Evolutionary conservation across 306 rosid genomes (phyloP), one percentile per base, ranked within the genome.

Genomic region (Cicer pinnatifidum): DNA sequence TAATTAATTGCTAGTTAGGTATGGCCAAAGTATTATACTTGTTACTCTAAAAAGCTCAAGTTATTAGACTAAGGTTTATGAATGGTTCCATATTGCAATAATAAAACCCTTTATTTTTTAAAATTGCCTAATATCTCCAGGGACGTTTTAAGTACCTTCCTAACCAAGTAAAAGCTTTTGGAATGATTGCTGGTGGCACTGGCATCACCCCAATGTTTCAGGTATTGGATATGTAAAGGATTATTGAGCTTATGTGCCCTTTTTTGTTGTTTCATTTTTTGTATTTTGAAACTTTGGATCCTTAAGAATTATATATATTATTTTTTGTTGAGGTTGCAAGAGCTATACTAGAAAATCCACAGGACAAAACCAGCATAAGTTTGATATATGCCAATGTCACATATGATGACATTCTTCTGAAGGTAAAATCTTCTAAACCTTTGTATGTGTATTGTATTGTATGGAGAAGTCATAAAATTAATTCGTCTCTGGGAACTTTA

Each of bases 191-290:
- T 50, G 97, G 97, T 72, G 97, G 97, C 81, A 88, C 97, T 60
- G 97, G 97, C 58, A 92, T 92, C 39, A 90, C 97, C 43, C 97
- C 97, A 65, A 92, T 92, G 97, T 92, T 84, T 81, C 97, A 90
- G 83, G 97, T 90, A 80, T 62, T 66, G 76, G 17, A 51, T 17
- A 33, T 19, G 41, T n/a, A 50, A 37, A 53, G 47, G 48, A 75
- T 54, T 61, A 17, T 64, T 44, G 33, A 69, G 77, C 33, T 16
- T 57, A 28, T 54, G 58, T 69, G 38, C 48, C 73, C 9, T 53
- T 40, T 10, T 3, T 53, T 71, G 48, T 37, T 64, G 11, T 62
- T 75, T 12, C 11, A n/a, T 16, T 45, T 52, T 81, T 64, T 6
- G 53, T 12, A 8, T 54, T 46, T 63, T 71, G 13, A 40, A 46